Percentiles rank a stretch among this genome's conserved stretches.
Conservation (phyloP, 2,329 filamentous ascomycete genomes). For the Ceratocystis harringtonii region DNA sequence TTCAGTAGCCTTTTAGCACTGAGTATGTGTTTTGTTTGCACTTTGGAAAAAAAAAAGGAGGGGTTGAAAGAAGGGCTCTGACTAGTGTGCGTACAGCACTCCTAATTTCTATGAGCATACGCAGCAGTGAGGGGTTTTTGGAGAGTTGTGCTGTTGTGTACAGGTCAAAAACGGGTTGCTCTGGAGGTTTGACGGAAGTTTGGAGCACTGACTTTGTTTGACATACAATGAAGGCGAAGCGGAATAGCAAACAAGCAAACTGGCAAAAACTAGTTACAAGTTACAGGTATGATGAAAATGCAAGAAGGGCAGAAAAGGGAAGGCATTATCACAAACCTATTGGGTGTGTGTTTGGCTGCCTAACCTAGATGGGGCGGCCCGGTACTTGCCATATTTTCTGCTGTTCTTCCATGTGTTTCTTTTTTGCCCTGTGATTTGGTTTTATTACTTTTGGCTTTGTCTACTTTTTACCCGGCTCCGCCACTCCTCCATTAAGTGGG, state of each 20-base stretch:
- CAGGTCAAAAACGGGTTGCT: neutral
- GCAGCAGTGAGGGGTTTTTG: too few relatives aligned
- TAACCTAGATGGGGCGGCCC: neutral
- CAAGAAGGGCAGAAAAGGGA: neutral
- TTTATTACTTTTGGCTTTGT: neutral
- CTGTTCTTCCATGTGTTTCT: neutral
- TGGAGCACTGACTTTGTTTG: neutral
- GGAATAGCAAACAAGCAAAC: neutral
- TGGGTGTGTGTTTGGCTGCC: neutral
- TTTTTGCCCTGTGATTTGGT: neutral
- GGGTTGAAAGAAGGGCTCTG: too few relatives aligned
- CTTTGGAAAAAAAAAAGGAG: neutral
- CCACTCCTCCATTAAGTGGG: neutral
- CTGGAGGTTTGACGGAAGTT: neutral
- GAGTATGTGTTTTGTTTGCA: neutral
- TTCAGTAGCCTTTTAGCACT: neutral
- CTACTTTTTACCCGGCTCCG: neutral
- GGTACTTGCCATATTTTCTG: neutral
- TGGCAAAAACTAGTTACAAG: neutral
- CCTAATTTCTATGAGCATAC: too few relatives aligned
- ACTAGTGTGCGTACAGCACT: too few relatives aligned
- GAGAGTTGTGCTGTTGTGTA: too few relatives aligned
- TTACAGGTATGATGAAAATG: too few relatives aligned
- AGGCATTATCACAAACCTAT: neutral
- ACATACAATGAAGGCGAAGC: neutral